These are phyloP conservation scores for Nakazawaea populi DNA, from an alignment of 805 yeast species.

Conservation along the genomic window DNA sequence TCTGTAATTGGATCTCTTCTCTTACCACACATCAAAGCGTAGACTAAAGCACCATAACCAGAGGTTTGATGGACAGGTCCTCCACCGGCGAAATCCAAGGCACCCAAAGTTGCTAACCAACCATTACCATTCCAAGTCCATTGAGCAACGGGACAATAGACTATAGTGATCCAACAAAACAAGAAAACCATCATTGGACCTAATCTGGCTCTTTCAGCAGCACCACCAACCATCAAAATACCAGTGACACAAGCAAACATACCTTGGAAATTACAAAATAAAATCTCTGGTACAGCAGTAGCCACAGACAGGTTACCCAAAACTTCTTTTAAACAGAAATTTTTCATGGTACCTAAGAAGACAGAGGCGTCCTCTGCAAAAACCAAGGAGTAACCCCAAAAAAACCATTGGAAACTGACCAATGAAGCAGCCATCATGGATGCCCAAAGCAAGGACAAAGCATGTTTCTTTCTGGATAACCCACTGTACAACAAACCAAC, in stretches of 20 bases:
- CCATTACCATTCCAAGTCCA: constrained; percentile 98
- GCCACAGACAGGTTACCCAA: constrained; percentile 75
- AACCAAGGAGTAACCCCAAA: constrained; percentile 94
- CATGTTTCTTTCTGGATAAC: constrained; percentile 89
- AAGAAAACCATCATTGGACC: constrained; percentile 96
- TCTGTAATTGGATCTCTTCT: constrained; percentile 76
- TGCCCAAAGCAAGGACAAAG: constrained; percentile 92
- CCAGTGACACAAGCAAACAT: constrained; percentile 96
- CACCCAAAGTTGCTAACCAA: constrained; percentile 80
- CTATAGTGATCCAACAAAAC: constrained; percentile 91
- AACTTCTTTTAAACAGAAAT: constrained; percentile 76
- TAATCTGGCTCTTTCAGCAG: constrained; percentile 93
- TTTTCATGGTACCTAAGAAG: constrained; percentile 76
- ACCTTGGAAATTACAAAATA: constrained; percentile 89
- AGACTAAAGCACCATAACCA: constrained; percentile 92
- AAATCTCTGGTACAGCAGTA: constrained; percentile 76
- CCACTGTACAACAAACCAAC: constrained; percentile 93
- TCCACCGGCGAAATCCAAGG: constrained; percentile 96
- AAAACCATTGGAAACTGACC: constrained; percentile 92
- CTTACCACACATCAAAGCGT: constrained; percentile 87
- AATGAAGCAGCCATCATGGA: constrained; percentile 83
- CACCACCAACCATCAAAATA: constrained; percentile 94
- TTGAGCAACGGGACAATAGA: constrained; percentile 92
- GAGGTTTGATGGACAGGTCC: constrained; percentile 96
- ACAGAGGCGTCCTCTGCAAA: constrained; percentile 49